Evolutionary conservation across 495 filamentous ascomycete species (phyloP), one percentile per base, ranked within the genome.

Genomic region (Terfezia claveryi): DNA sequence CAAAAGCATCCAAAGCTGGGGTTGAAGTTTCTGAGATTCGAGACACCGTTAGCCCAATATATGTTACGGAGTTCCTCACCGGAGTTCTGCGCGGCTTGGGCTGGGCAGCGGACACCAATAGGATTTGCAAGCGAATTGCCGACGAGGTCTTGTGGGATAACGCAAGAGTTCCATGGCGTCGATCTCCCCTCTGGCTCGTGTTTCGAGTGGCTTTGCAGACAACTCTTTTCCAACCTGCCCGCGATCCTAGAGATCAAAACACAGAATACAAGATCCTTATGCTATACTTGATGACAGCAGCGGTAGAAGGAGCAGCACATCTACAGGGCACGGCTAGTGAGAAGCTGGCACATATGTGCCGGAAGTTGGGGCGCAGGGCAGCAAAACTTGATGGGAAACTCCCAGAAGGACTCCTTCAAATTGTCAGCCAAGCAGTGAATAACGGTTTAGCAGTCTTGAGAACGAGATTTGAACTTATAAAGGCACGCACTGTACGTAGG

Each of bases 101-200:
- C 2, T n/a, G 38, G 0, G 56, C 57, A 7, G 51, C 63, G 0
- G 54, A 66, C 0, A 62, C 66, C 0, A 5, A 51, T 6, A 64
- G 68, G 1, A 68, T 82, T 7, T 51, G 56, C n/a, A 84, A 83
- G 59, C 69, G 73, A 51, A 81, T 75, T 14, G 70, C 76, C 10
- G 78, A 84, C 53, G 76, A 82, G 27, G 73, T 81, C 0, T 49
- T 74, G 23, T 81, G 72, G 73, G 23, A 51, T 6, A 46, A 72
- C 23, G 58, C 62, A 12, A 16, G 27, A 0, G 49, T 59, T 0
- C 77, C 77, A 0, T 83, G 78, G 73, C 70, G 71, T 9, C 55
- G 80, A 37, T 81, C 78, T 17, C 60, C 77, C 0, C 53, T 76
- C 0, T 83, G 80, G 79, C 64, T 82, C 2, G 65, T 83, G 0